These are phyloP conservation scores for Laburnicola sp. DNA, from an alignment of 2,329 filamentous ascomycete genomes.

Conservation along the genomic window DNA sequence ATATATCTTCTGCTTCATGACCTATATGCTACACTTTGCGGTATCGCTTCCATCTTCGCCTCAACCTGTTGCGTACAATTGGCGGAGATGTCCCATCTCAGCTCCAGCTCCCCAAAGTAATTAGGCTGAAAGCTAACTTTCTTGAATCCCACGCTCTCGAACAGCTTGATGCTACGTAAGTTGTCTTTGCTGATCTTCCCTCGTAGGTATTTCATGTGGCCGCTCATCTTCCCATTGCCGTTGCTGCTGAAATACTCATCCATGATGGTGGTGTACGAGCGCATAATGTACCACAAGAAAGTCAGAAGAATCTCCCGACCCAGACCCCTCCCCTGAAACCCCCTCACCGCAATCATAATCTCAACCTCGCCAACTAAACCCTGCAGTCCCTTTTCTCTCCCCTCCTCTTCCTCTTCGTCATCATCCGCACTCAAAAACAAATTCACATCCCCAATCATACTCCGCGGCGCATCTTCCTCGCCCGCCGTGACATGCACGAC, in stretches of 20 bases:
- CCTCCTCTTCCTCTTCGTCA: conserved; percentile 23
- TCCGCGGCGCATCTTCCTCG: conserved; percentile 56
- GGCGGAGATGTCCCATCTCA: conserved; percentile 45
- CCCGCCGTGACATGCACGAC: conserved; percentile 8
- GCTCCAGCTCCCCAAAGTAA: conserved; percentile 70
- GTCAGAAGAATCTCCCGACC: conserved; percentile 67
- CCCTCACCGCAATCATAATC: conserved; percentile 75
- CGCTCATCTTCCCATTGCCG: conserved; percentile 17
- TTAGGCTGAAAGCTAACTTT: conserved; percentile 57
- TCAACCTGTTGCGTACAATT: conserved; percentile 7
- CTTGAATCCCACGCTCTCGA: conserved; percentile 62
- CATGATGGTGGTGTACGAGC: conserved; percentile 59
- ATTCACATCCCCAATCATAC: conserved; percentile 56
- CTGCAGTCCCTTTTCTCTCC: conserved; percentile 8
- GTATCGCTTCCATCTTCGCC: conserved; percentile 7
- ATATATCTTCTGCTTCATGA: conserved; percentile 10
- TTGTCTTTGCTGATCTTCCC: conserved; percentile 66
- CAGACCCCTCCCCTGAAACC: conserved; percentile 63
- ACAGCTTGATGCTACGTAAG: conserved; percentile 59
- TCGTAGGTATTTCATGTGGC: conserved; percentile 53
- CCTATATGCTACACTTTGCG: conserved; percentile 8
- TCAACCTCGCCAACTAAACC: conserved; percentile 71
- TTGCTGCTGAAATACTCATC: conserved; percentile 53
- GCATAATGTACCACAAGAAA: conserved; percentile 70
- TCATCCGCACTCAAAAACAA: conserved; percentile 67